Percentiles rank a stretch among this genome's conserved stretches.
These are phyloP conservation scores for Hygrocybe punicea DNA, from an alignment of 768 basidiomycete genomes.

Conservation along the genomic window DNA sequence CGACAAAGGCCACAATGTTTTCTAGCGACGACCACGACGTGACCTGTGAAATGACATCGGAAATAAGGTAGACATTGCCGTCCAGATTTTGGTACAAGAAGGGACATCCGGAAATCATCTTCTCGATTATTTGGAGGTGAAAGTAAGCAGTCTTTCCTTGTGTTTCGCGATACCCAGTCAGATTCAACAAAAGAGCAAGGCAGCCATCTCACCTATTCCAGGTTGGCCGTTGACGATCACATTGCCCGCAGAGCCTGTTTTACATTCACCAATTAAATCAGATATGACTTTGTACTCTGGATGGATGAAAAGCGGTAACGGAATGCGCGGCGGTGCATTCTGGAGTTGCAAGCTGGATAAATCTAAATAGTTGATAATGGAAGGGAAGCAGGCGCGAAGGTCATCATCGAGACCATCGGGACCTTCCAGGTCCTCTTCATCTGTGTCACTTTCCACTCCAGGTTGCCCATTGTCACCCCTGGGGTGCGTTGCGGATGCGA, in stretches of 20 bases:
- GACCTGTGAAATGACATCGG: neutral
- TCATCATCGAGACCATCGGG: neutral
- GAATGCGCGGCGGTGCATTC: neutral
- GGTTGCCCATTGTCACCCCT: too few relatives aligned
- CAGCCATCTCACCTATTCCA: neutral
- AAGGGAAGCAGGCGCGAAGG: neutral
- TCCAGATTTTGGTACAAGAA: neutral
- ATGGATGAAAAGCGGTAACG: neutral
- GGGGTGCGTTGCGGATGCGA: neutral
- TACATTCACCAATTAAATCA: neutral
- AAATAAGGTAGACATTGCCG: neutral
- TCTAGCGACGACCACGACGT: neutral
- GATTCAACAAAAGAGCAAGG: neutral
- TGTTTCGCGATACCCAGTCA: neutral
- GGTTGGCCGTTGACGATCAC: conserved; percentile 5
- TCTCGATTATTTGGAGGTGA: neutral
- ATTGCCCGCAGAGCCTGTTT: neutral
- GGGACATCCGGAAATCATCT: neutral
- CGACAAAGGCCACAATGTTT: neutral
- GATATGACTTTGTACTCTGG: neutral
- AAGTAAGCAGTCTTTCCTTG: conserved; percentile 3
- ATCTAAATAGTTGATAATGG: neutral
- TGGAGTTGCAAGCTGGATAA: neutral
- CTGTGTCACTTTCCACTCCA: too few relatives aligned
- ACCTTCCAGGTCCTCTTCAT: neutral